Evolutionary conservation across 1,284 basidiomycete genomes (phyloP).

Genomic region (Filobasidium uniguttulatum): DNA sequence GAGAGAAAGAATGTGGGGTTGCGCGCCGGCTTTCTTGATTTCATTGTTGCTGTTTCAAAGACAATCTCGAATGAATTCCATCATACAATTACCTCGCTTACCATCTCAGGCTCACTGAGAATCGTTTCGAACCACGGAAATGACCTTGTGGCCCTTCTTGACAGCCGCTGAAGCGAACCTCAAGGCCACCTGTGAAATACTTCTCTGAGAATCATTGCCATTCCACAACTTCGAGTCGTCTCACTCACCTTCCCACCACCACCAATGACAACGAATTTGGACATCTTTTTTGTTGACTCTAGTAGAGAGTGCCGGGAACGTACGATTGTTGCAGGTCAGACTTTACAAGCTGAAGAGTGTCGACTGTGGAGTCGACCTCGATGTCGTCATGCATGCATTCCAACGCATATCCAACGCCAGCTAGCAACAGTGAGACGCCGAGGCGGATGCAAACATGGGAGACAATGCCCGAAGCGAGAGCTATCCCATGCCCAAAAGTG

Average conservation of each 20-base stretch:
- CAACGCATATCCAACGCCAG: no score
- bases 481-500: no score
- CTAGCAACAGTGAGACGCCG: no score
- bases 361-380: no score
- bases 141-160: constrained; percentile 38
- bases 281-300: constrained; percentile 2
- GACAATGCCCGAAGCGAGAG: no score
- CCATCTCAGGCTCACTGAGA: constrained; percentile 26
- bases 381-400: no score
- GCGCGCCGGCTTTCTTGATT: constrained; percentile 41
- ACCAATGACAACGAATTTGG: constrained; percentile 29
- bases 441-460: no score
- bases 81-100: no score
- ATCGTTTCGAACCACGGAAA: constrained; percentile 47
- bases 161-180: constrained; percentile 44
- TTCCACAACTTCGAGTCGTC: background rate
- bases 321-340: background rate
- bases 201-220: background rate
- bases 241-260: constrained; percentile 27
- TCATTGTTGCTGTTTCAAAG: constrained; percentile 39
- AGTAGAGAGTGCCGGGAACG: background rate
- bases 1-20: constrained; percentile 48
- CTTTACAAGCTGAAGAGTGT: no score
- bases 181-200: constrained; percentile 41
- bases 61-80: no score